A percentile compares a stretch with the other conserved stretches of the same genome.
Evolutionary conservation across 1,284 basidiomycete species (phyloP).

Genomic region (Ustilago tritici): DNA sequence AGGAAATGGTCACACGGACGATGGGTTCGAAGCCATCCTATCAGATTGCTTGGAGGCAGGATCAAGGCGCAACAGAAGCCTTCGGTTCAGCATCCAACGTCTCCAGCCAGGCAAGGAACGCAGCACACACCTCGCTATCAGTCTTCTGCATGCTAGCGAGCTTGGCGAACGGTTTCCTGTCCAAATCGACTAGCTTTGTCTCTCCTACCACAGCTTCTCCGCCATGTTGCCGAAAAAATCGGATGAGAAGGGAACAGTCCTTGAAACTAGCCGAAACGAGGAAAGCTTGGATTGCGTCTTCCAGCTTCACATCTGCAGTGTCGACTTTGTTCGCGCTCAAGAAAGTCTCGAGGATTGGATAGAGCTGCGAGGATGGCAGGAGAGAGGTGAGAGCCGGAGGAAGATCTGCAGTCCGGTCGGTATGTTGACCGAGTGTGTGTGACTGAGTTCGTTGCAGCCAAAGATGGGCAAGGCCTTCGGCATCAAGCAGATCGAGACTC

Average conservation of each 20-base stretch:
- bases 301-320: background rate
- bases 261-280: conserved; percentile 93
- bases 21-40: background rate
- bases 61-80: conserved; percentile 11
- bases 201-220: conserved; percentile 1
- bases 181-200: conserved; percentile 77
- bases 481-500: conserved; percentile 83
- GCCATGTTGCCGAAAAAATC: conserved; percentile 41
- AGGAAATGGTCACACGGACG: background rate
- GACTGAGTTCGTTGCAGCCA: conserved; percentile 37
- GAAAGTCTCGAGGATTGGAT: conserved; percentile 8
- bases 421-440: conserved; percentile 14
- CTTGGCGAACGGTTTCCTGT: conserved; percentile 80
- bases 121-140: conserved; percentile 72
- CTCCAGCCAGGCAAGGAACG: conserved; percentile 32
- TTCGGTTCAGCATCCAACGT: background rate
- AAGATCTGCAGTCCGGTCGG: background rate
- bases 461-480: conserved; percentile 77
- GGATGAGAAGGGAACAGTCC: conserved; percentile 89
- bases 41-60: background rate
- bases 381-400: conserved; percentile 7
- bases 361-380: conserved; percentile 13
- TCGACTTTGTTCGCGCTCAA: background rate
- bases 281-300: conserved; percentile 71
- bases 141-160: conserved; percentile 80